phyloP scores from a whole-genome alignment of 1,284 basidiomycete species.

The Cutaneotrichosporon daszewskae region DNA sequence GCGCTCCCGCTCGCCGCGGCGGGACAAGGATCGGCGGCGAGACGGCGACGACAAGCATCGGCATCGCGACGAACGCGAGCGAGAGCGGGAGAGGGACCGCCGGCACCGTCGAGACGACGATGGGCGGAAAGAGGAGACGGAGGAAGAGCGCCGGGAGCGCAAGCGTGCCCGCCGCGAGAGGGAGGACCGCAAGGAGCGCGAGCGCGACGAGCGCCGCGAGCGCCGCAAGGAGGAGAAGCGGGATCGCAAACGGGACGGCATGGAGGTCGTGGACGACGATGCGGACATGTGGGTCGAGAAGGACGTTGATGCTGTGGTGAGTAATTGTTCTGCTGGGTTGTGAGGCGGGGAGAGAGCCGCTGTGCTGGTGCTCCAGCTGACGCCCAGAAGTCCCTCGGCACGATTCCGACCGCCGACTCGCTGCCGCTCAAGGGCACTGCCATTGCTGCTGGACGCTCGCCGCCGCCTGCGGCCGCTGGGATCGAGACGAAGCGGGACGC shows the following conservation, averaged over 20 bases:
- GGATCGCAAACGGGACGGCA: constrained; percentile 13
- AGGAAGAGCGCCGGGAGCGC: constrained; percentile 22
- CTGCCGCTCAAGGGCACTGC: constrained; percentile 59
- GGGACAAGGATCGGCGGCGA: neutral
- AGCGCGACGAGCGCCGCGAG: constrained; percentile 4
- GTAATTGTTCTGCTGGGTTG: constrained; percentile 30
- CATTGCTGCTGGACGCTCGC: neutral
- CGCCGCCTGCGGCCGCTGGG: constrained; percentile 9
- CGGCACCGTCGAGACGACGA: constrained; percentile 8
- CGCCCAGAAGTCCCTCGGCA: constrained; percentile 10
- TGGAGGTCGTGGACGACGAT: constrained; percentile 62
- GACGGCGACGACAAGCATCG: neutral
- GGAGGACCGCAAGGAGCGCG: too few species aligned
- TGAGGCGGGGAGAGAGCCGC: neutral
- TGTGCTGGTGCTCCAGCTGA: neutral
- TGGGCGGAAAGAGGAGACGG: too few species aligned
- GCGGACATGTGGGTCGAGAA: constrained; percentile 81
- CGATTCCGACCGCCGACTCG: constrained; percentile 70
- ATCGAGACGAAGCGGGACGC: constrained; percentile 56
- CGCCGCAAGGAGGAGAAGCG: constrained; percentile 45
- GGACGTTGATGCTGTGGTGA: constrained; percentile 71
- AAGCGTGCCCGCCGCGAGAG: constrained; percentile 18
- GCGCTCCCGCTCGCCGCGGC: too few species aligned
- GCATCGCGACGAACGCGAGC: neutral
- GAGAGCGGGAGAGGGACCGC: constrained; percentile 2